Conservation (phyloP, 169 alveolate species). For the Cryptosporidium sp. region DNA sequence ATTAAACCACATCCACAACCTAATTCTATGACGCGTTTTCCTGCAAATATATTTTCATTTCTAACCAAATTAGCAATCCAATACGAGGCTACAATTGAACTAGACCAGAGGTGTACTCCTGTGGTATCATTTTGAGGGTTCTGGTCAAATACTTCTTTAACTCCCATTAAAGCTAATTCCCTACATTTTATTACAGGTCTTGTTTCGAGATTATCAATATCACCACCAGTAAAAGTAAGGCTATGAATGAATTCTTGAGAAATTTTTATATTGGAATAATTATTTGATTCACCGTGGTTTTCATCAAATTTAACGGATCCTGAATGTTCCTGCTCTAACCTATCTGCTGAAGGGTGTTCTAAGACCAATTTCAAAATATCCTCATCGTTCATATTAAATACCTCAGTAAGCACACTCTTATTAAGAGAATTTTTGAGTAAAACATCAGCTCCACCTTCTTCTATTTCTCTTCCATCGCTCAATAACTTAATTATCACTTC, state of each 20-base stretch:
- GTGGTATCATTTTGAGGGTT: slow-evolving; percentile 63
- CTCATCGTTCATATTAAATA: slow-evolving; percentile 50
- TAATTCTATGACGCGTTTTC: slow-evolving; percentile 34
- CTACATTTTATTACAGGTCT: slow-evolving; percentile 36
- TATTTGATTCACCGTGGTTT: not conserved
- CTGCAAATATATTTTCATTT: slow-evolving; percentile 7
- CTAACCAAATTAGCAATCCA: slow-evolving; percentile 38
- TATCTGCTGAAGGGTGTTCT: slow-evolving; percentile 69
- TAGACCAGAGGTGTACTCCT: slow-evolving; percentile 72
- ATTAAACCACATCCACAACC: slow-evolving; percentile 74
- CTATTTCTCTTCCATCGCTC: slow-evolving; percentile 6
- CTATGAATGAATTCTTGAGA: slow-evolving; percentile 42
- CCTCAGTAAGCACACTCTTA: slow-evolving; percentile 60
- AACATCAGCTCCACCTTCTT: slow-evolving; percentile 68
- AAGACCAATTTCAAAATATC: slow-evolving; percentile 24
- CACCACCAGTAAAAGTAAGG: not conserved
- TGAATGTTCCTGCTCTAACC: slow-evolving; percentile 23
- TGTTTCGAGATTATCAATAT: not conserved
- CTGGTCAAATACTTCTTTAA: slow-evolving; percentile 44
- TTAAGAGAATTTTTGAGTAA: slow-evolving; percentile 28
- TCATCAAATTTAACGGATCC: slow-evolving; percentile 23
- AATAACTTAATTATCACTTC: slow-evolving; percentile 18
- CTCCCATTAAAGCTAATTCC: slow-evolving; percentile 46
- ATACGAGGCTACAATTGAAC: slow-evolving; percentile 62
- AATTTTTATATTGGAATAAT: not conserved